Evolutionary conservation across 257 asterid genomes (phyloP), one percentile per base, ranked within the genome.

Genomic region (Rubia yunnanensis): DNA sequence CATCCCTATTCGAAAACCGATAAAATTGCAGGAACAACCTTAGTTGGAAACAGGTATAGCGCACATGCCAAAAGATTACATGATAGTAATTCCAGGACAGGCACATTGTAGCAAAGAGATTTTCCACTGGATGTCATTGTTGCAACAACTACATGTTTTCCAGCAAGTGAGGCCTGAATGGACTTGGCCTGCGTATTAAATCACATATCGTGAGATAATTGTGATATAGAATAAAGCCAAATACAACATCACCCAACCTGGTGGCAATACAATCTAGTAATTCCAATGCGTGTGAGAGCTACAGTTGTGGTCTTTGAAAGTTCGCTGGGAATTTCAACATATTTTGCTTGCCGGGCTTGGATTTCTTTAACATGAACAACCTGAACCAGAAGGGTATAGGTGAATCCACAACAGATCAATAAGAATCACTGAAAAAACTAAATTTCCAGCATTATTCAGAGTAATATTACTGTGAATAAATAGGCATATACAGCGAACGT

Each of bases 91-190:
- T 92, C 96, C 82, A 92, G 60, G 80, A 92, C 94, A 44, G 99
- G 99, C 66, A 92, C 79, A 77, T 89, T 89, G 80, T 89, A 92
- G 81, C 99, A 92, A 73, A 92, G 99, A 66, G 99, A 92, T 80
- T 92, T 92, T 81, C 99, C 99, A 74, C 99, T 92, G 69, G 97
- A 89, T 67, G 99, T 92, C 96, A 87, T 82, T 77, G 96, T 92
- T 67, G 96, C 95, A 76, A 92, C 96, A 48, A 87, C 83, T 59
- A 89, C 99, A 82, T 86, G 81, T 77, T 92, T 84, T 59, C 97
- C 95, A 64, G 86, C 87, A 66, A 92, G 96, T 24, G 97, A 87
- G 63, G 95, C 97, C 81, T 79, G 81, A 62, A 89, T 82, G 63
- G 97, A 88, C 67, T 86, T 84, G 6, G 90, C 94, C 99, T 92